Evolutionary conservation across 768 basidiomycete genomes (phyloP), one percentile per base, ranked within the genome.

Genomic region (Calocera cornea): DNA sequence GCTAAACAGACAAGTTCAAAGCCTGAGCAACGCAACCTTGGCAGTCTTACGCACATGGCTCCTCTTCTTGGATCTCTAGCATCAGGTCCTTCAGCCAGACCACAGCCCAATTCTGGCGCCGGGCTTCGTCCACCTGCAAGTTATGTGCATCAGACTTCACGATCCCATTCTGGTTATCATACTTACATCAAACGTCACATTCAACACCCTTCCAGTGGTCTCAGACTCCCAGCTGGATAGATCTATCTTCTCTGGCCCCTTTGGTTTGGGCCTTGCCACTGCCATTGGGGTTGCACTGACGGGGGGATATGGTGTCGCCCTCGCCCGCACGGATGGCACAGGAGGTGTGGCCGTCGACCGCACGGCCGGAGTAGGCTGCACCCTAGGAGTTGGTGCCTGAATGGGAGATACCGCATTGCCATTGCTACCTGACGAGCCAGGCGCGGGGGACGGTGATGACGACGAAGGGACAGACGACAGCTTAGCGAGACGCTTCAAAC

Each of bases 401-500:
- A 71, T 16, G 24, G 64, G 27, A 10, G 66, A 33, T n/a, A 27
- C 10, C 27, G 27, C 54, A 60, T 60, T 60, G 31, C 31, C 31
- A 60, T 33, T 60, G 69, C 41, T 27, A 64, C 14, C 34, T 66
- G 36, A 40, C 36, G 41, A 16, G 64, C 54, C 67, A 27, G 75
- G 71, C 14, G 80, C 64, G 11, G 80, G 73, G 14, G 79, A 68
- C 14, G 80, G 73, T 12, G 83, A 73, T 10, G 83, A 75, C 0
- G 81, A 72, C 14, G 70, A 75, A 34, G 80, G 69, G 64, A 71
- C 71, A 29, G 75, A 65, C 41, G 78, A 77, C 8, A 97, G 82
- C 75, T 90, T 92, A 34, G 90, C 93, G 65, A 98, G 82, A 67
- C 95, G 86, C 78, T 95, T 95, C 75, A 92, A 79, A 70, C 93